Evolutionary conservation across 164 flowering plant genomes (phyloP).

Genomic region (Protea cynaroides): DNA sequence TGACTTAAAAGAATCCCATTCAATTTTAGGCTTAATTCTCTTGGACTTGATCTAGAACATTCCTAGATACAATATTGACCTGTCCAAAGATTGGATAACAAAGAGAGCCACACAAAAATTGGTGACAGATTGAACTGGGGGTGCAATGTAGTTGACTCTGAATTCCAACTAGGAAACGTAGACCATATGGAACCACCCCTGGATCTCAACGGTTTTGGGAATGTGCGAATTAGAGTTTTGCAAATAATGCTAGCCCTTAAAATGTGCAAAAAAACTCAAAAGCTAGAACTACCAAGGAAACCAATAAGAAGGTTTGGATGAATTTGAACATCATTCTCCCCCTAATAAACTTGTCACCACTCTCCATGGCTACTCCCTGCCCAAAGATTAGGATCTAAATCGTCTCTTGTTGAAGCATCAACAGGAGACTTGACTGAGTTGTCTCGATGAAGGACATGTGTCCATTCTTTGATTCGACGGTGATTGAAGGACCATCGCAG

Average conservation of each 20-base stretch:
- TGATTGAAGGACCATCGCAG: no score
- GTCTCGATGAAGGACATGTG: no score
- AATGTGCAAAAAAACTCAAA: conserved; percentile 61
- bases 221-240: conserved; percentile 45
- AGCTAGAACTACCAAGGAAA: conserved; percentile 41
- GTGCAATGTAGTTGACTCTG: conserved; percentile 72
- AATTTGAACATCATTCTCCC: conserved; percentile 43
- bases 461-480: no score
- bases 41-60: conserved; percentile 78
- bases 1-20: conserved; percentile 34
- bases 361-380: conserved; percentile 46
- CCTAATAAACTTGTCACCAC: conserved; percentile 42
- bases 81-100: conserved; percentile 69
- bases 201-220: conserved; percentile 48
- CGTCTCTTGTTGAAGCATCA: no score
- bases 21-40: conserved; percentile 55
- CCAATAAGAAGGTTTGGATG: conserved; percentile 42
- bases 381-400: no score
- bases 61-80: conserved; percentile 65
- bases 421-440: no score
- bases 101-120: conserved; percentile 66
- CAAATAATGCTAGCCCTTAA: conserved; percentile 68
- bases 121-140: conserved; percentile 51
- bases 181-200: conserved; percentile 46
- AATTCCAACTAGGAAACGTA: conserved; percentile 59